Base-by-base conservation (phyloP, 768 basidiomycete species). In the Collybia sordida region DNA sequence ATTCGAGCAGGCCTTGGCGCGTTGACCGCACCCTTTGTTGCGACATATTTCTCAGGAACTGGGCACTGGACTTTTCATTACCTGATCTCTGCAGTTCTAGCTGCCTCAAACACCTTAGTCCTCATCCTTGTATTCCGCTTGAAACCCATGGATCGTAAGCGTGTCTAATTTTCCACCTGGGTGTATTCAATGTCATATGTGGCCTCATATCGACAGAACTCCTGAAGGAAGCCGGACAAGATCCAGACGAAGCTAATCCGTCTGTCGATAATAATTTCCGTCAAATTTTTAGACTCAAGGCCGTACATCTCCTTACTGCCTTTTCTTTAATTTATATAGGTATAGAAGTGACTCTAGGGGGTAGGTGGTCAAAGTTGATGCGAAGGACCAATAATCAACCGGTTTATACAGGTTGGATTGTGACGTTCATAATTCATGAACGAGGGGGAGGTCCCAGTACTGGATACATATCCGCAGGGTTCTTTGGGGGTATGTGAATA, bases 251-350 rank as follows among this genome's bases (percentile, higher is more conserved):
- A 22, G 28, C 28, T 11, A 62, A 59, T 24, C 70, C 59, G 9
- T 31, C 31, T 46, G 66, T 59, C 28, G 63, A 60, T 18, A 75
- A 68, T 44, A 65, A 60, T 17, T 70, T 79, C 60, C 68, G 69
- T 18, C 78, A 85, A 52, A 82, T 87, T 47, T 56, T 87, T 41
- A 48, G 60, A 2, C 69, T 73, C 41, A 78, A 70, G 48, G 72
- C 73, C 0, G 83, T 88, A 1, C 85, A 88, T 53, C 64, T 81
- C 11, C 67, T 88, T 4, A 83, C 86, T 0, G 66, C 82, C 51
- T 88, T 84, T 57, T 73, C 78, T 46, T 68, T 86, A 6, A 74
- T 86, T 0, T 87, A 87, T 56, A 83, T 88, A 21, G 86, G 86
- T 9, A 77, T 84, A 1, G 86, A 88, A 57, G 83, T 87, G 0